Conservation (phyloP, 108 stramenopile species). For the Craspedostauros australis region DNA sequence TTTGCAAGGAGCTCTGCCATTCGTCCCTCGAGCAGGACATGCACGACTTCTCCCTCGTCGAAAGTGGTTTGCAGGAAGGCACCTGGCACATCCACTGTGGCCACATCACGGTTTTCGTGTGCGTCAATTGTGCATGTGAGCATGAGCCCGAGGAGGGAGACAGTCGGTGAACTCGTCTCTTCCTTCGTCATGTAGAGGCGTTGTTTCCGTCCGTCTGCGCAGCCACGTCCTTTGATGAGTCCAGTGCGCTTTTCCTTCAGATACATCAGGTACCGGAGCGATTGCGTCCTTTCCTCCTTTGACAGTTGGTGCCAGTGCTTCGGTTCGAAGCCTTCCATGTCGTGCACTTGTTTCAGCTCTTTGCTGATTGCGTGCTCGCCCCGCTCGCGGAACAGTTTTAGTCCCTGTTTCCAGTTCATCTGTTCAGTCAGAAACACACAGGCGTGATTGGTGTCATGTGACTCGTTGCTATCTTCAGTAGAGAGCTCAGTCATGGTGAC, state of each 20-base stretch:
- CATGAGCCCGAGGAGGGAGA: slow-evolving; percentile 20
- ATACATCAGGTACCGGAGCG: slow-evolving; percentile 15
- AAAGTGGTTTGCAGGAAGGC: slow-evolving; percentile 20
- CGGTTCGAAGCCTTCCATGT: slow-evolving; percentile 18
- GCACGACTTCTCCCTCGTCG: slow-evolving; percentile 10
- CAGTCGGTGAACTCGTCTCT: slow-evolving; percentile 33
- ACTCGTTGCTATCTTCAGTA: no score
- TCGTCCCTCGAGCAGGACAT: slow-evolving; percentile 14
- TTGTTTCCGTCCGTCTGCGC: slow-evolving; percentile 36
- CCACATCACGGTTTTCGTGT: slow-evolving; percentile 29
- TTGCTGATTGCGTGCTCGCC: slow-evolving; percentile 17
- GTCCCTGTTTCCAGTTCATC: slow-evolving; percentile 17
- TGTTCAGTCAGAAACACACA: no score
- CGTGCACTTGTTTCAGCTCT: slow-evolving; percentile 35
- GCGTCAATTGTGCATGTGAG: slow-evolving; percentile 25
- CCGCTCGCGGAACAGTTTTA: slow-evolving; percentile 17
- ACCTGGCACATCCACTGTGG: slow-evolving; percentile 37
- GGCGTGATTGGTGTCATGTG: no score
- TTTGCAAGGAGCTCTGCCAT: slow-evolving; percentile 15
- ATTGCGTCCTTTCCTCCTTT: slow-evolving; percentile 8
- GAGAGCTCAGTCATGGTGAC: no score
- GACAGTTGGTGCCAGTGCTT: slow-evolving; percentile 7
- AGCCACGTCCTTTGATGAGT: slow-evolving; percentile 10
- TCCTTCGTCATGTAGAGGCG: slow-evolving; percentile 17
- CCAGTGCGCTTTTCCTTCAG: slow-evolving; percentile 15